These are phyloP conservation scores for Cladosporium sp. DNA, from an alignment of 2,329 filamentous ascomycete genomes.

Conservation along the genomic window DNA sequence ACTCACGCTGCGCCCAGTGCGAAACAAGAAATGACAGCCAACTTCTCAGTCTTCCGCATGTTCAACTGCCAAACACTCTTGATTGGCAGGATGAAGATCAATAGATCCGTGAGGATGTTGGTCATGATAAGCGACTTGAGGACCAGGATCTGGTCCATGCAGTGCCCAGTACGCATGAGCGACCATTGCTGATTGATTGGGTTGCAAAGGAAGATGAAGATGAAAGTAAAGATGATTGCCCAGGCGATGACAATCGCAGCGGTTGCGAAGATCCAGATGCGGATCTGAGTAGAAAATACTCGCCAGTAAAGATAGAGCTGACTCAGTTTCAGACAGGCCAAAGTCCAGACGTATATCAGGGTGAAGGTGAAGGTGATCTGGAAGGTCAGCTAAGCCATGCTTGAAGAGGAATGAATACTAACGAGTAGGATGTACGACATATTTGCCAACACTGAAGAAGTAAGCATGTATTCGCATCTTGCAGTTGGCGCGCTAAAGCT, in stretches of 20 bases:
- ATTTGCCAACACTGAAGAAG: not conserved
- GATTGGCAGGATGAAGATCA: slow-evolving; percentile 3
- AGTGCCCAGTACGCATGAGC: not conserved
- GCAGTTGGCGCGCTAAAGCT: not conserved
- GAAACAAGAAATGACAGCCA: slow-evolving; percentile 2
- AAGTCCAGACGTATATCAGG: slow-evolving; percentile 3
- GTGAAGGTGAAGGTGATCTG: slow-evolving; percentile 10
- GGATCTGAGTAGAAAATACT: not conserved
- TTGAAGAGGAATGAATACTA: not conserved
- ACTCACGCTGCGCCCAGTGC: slow-evolving; percentile 7
- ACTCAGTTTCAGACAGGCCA: not conserved
- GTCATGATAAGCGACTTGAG: slow-evolving; percentile 5
- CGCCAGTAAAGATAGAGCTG: slow-evolving; percentile 5
- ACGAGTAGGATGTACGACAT: slow-evolving; percentile 8
- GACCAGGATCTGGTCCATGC: slow-evolving; percentile 7
- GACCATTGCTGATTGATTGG: slow-evolving; percentile 9
- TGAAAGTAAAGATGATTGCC: slow-evolving; percentile 6
- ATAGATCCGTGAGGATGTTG: slow-evolving; percentile 3
- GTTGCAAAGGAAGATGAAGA: slow-evolving; percentile 7
- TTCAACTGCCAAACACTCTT: slow-evolving; percentile 4
- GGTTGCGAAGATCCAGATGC: not conserved
- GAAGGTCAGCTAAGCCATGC: not conserved
- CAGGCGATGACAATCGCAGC: not conserved
- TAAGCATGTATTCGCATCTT: not conserved
- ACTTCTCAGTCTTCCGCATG: slow-evolving; percentile 9